Conservation (phyloP, 1,284 basidiomycete species). For the Leucoagaricus sp. region DNA sequence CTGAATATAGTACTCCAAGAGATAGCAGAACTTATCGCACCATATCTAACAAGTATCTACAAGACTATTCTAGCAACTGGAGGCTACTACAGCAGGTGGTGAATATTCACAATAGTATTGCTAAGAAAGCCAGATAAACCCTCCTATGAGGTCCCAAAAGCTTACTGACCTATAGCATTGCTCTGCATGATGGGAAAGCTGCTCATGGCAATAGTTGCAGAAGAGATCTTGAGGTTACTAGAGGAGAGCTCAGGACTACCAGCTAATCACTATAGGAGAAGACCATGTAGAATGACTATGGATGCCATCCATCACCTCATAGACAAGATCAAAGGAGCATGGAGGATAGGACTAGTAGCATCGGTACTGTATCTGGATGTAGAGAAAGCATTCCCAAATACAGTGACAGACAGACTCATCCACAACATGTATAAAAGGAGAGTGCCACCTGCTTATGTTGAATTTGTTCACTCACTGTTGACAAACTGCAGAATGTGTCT, state of each 20-base stretch:
- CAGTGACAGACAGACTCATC: slow-evolving; percentile 22
- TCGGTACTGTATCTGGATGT: slow-evolving; percentile 35
- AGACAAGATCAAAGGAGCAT: slow-evolving; percentile 30
- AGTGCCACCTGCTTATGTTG: slow-evolving; percentile 26
- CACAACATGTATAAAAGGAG: slow-evolving; percentile 31
- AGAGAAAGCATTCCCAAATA: slow-evolving; percentile 29
- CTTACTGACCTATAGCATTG: slow-evolving; percentile 32
- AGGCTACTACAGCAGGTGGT: slow-evolving; percentile 18
- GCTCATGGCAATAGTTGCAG: slow-evolving; percentile 26
- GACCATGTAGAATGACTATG: slow-evolving; percentile 34
- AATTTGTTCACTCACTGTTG: slow-evolving; percentile 22
- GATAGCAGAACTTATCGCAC: slow-evolving; percentile 17
- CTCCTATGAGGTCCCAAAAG: slow-evolving; percentile 27
- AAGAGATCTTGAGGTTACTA: slow-evolving; percentile 23
- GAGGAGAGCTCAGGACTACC: slow-evolving; percentile 30
- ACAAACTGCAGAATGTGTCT: slow-evolving; percentile 23
- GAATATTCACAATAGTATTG: slow-evolving; percentile 4
- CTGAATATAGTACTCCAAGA: slow-evolving; percentile 32
- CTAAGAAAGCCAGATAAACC: slow-evolving; percentile 33
- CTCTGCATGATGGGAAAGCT: slow-evolving; percentile 27
- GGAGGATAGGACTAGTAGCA: slow-evolving; percentile 28
- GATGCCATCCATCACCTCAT: slow-evolving; percentile 35
- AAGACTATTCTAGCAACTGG: slow-evolving; percentile 22
- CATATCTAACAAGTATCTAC: slow-evolving; percentile 27
- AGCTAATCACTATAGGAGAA: slow-evolving; percentile 32